Conservation (phyloP, 805 yeast species). For the Starmerella riodocensis region DNA sequence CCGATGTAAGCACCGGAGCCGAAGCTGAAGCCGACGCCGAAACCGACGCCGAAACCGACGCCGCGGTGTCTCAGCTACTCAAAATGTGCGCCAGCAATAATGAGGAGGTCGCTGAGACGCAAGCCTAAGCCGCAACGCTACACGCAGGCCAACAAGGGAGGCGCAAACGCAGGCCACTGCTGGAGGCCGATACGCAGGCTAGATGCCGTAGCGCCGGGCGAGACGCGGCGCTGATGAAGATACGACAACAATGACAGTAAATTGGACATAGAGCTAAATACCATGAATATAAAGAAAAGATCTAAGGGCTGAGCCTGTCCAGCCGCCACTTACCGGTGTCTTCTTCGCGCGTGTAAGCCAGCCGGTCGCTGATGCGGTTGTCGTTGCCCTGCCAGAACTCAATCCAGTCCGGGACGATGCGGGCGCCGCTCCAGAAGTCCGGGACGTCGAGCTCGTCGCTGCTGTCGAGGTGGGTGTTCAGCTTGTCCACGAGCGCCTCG, state of each 20-base stretch:
- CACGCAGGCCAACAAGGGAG: too few species aligned
- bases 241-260: too few species aligned
- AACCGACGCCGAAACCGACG: neutral
- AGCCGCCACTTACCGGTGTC: conserved; percentile 41
- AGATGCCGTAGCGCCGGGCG: too few species aligned
- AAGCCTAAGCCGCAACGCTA: too few species aligned
- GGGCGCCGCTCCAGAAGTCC: conserved; percentile 85
- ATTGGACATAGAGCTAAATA: too few species aligned
- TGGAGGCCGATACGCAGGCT: too few species aligned
- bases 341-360: conserved; percentile 47
- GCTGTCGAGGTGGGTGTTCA: conserved; percentile 36
- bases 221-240: too few species aligned
- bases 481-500: conserved; percentile 45
- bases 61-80: neutral
- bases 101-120: neutral
- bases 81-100: neutral
- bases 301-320: conserved; percentile 53
- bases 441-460: conserved; percentile 77
- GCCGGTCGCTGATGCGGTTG: conserved; percentile 79
- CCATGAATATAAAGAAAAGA: neutral
- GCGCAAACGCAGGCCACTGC: too few species aligned
- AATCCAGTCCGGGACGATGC: conserved; percentile 73
- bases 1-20: too few species aligned
- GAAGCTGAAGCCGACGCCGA: too few species aligned
- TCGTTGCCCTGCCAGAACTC: conserved; percentile 97